phyloP scores from a whole-genome alignment of 2,329 filamentous ascomycete genomes.

The Penicillium sp. region DNA sequence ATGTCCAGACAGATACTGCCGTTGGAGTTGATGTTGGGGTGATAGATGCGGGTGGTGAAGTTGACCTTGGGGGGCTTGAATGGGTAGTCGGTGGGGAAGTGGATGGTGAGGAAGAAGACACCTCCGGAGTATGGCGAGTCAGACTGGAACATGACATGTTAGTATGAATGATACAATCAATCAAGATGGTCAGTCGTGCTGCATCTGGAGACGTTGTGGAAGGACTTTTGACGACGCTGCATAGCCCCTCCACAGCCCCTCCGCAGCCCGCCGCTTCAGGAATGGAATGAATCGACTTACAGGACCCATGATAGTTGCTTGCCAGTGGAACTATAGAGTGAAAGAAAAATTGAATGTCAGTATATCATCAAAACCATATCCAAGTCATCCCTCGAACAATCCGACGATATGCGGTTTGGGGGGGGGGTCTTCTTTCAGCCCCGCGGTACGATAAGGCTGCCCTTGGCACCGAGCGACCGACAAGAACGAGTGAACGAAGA shows the following conservation, averaged over 20 bases:
- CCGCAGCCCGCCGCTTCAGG: not conserved
- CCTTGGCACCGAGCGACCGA: constrained; percentile 21
- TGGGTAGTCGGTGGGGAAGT: constrained; percentile 99
- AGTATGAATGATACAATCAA: constrained; percentile 30
- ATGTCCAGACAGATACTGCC: constrained; percentile 99
- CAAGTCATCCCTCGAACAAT: not conserved
- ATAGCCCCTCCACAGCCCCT: constrained; percentile 7
- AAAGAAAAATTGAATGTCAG: constrained; percentile 43
- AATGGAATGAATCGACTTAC: constrained; percentile 64
- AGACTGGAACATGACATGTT: constrained; percentile 61
- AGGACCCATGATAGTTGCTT: constrained; percentile 99
- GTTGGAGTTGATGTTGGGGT: constrained; percentile 99
- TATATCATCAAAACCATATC: constrained; percentile 16
- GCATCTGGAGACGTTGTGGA: not conserved
- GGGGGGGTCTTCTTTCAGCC: constrained; percentile 21
- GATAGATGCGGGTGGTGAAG: constrained; percentile 99
- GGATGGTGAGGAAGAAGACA: constrained; percentile 98
- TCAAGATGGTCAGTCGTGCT: not conserved
- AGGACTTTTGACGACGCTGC: not conserved
- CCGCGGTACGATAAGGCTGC: constrained; percentile 33
- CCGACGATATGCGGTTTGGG: constrained; percentile 12
- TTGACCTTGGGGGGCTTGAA: constrained; percentile 99
- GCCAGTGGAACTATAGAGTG: constrained; percentile 89
- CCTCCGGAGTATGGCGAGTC: constrained; percentile 98
- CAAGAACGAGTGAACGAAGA: constrained; percentile 14